Evolutionary conservation across 164 flowering plant genomes (phyloP), one percentile per base, ranked within the genome.

Genomic region (Vitis vinifera): DNA sequence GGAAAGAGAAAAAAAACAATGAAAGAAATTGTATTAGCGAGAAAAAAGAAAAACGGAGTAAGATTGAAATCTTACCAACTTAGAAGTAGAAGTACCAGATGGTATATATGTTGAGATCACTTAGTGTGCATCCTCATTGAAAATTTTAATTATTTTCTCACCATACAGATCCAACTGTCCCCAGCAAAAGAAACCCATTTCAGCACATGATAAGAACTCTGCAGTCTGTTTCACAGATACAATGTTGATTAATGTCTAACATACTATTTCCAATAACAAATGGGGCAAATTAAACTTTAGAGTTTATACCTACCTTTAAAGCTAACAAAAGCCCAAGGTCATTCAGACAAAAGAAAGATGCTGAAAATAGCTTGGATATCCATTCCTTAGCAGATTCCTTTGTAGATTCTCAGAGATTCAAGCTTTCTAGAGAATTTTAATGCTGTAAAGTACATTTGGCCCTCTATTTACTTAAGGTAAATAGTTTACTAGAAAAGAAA

Each of bases 281-380:
- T 37, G 44, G 44, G 44, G 44, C 44, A 37, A 37, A 37, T 37
- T 37, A 37, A 37, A 37, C 44, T 37, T 3, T 17, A 63, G n/a
- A 48, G 17, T 9, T 17, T 50, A 57, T 11, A 30, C 4, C 10
- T 71, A 93, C 97, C 98, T 85, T 87, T 8, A 73, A 62, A 51
- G 91, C 85, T 79, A 85, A 59, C 96, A 94, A 92, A 66, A 87
- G 62, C 66, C 98, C 98, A 72, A 94, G 90, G 44, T 91, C 93
- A 10, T 65, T 68, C 68, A 94, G 59, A 74, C 98, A 94, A 73
- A 70, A 89, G 23, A 74, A 1, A 37, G 85, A 82, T 49, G 78
- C 74, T 9, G 68, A 70, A 72, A 14, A 68, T 50, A 88, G 69
- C 73, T 81, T 89, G 8, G 59, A 55, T 60, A 91, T 68, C 69